These are phyloP conservation scores for Aspergillus olivimuriae DNA, from an alignment of 495 filamentous ascomycete genomes.

Conservation along the genomic window DNA sequence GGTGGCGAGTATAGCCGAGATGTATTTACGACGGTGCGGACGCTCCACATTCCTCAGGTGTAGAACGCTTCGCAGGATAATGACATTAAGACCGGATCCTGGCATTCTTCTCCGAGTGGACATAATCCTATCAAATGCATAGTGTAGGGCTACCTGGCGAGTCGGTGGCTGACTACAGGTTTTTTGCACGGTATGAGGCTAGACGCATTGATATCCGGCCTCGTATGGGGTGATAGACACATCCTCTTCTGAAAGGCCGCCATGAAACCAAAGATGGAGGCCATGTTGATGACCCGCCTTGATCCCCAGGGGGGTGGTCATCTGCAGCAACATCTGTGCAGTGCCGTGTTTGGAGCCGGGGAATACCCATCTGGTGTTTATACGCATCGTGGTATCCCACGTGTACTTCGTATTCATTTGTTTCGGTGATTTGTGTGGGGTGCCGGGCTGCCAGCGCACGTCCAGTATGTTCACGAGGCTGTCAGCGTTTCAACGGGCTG, in stretches of 20 bases:
- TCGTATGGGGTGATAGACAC: too few relatives aligned
- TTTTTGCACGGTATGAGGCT: conserved; percentile 46
- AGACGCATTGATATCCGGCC: too few relatives aligned
- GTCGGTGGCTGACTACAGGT: conserved; percentile 43
- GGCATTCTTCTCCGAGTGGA: too few relatives aligned
- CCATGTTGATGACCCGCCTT: conserved; percentile 50
- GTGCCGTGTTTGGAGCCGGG: conserved; percentile 43
- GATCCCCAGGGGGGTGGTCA: conserved; percentile 31
- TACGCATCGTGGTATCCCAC: conserved; percentile 34
- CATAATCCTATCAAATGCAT: conserved; percentile 42
- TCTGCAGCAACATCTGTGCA: conserved; percentile 46
- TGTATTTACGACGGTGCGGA: conserved; percentile 15
- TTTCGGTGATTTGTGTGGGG: conserved; percentile 15
- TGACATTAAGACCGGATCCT: too few relatives aligned
- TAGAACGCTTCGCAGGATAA: background rate
- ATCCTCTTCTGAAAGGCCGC: conserved; percentile 11
- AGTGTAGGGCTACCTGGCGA: conserved; percentile 42
- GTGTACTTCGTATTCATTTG: conserved; percentile 29
- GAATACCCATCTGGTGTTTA: conserved; percentile 42
- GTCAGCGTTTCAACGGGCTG: background rate
- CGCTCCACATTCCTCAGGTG: conserved; percentile 12
- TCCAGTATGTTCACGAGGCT: conserved; percentile 49
- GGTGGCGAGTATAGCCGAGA: conserved; percentile 14
- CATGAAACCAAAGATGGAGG: conserved; percentile 38
- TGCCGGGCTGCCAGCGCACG: conserved; percentile 16